These are phyloP conservation scores for Clausena lansium DNA, from an alignment of 345 rosid genomes.

Conservation along the genomic window DNA sequence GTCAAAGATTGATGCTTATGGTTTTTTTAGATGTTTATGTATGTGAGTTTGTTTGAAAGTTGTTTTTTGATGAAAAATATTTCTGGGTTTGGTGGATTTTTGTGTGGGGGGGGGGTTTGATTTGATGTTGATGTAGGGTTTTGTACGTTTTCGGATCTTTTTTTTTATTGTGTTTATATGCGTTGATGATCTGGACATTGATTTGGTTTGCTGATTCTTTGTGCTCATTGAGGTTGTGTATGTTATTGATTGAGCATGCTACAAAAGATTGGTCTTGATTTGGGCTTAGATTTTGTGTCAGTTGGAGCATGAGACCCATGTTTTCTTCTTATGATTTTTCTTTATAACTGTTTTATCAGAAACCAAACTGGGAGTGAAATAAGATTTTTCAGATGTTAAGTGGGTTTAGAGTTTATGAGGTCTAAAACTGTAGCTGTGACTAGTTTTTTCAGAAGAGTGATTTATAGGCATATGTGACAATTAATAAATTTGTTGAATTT, in stretches of 20 bases:
- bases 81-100: background rate
- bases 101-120: background rate
- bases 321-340: too few relatives aligned
- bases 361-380: too few relatives aligned
- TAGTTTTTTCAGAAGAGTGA: background rate
- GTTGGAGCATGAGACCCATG: background rate
- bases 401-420: background rate
- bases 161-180: background rate
- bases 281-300: background rate
- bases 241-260: background rate
- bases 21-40: background rate
- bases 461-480: background rate
- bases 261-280: too few relatives aligned
- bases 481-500: background rate
- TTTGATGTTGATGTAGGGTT: background rate
- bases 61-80: background rate
- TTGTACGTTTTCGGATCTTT: slow-evolving; percentile 27
- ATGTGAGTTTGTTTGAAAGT: background rate
- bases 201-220: background rate
- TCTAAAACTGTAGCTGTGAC: background rate
- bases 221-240: background rate
- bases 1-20: slow-evolving; percentile 4
- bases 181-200: background rate
- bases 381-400: background rate
- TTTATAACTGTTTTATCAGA: too few relatives aligned